Evolutionary conservation across 352 stramenopile genomes (phyloP).

Genomic region (Globisporangium irregulare): DNA sequence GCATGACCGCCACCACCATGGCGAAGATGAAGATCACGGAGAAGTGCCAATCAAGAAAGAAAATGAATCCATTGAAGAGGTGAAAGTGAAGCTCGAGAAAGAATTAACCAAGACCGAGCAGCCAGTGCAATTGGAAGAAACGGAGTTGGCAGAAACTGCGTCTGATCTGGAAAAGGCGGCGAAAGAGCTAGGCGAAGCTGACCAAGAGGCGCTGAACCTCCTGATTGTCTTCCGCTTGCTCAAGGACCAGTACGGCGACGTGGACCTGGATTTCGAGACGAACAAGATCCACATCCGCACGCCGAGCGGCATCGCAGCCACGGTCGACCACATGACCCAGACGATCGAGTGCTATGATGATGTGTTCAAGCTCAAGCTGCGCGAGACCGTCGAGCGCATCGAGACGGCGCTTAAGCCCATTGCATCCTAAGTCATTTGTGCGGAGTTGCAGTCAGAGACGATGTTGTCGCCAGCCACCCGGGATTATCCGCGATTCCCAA

Average conservation of each 20-base stretch:
- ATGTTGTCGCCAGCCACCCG: neutral
- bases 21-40: constrained; percentile 19
- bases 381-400: constrained; percentile 62
- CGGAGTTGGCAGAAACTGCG: constrained; percentile 23
- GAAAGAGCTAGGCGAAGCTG: constrained; percentile 54
- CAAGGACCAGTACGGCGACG: constrained; percentile 85
- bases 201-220: constrained; percentile 84
- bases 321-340: constrained; percentile 60
- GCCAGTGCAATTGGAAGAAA: constrained; percentile 11
- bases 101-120: constrained; percentile 21
- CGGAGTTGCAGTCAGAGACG: neutral
- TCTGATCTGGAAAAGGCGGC: constrained; percentile 53
- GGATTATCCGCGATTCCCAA: neutral
- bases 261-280: constrained; percentile 83
- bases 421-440: constrained; percentile 24
- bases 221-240: constrained; percentile 80
- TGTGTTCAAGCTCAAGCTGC: constrained; percentile 69
- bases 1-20: constrained; percentile 20
- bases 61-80: constrained; percentile 19
- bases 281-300: constrained; percentile 88
- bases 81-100: constrained; percentile 21
- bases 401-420: constrained; percentile 68
- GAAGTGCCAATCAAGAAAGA: constrained; percentile 25
- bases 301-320: constrained; percentile 61
- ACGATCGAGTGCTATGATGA: constrained; percentile 70